Evolutionary conservation across 768 basidiomycete genomes (phyloP), one percentile per base, ranked within the genome.

Genomic region (Mycena venus): DNA sequence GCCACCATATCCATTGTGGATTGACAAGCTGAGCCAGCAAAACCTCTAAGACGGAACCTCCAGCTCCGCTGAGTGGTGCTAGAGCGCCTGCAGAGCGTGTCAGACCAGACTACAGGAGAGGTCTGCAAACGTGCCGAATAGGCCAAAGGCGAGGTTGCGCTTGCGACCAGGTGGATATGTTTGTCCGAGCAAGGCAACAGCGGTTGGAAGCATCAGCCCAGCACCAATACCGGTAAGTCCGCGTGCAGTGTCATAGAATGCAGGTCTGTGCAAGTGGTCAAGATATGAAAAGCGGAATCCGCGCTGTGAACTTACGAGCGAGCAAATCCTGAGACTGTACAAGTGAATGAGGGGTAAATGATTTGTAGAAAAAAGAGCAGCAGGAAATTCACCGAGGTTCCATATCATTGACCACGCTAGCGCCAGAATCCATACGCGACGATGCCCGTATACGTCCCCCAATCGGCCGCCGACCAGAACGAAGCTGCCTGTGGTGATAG

Each of bases 1-100:
- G 56, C 67, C 67, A 68, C 66, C 66, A 68, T 19, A 68, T 68
- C 66, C 66, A 68, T 27, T 68, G 66, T 11, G 66, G 55, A 58
- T 58, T 68, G 0, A n/a, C n/a, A n/a, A n/a, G n/a, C n/a, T n/a
- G n/a, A n/a, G n/a, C n/a, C n/a, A 38, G 67, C n/a, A 68, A 4
- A 4, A 68, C 44, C 59, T 68, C 67, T 10, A 68, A 15, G 0
- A 68, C 56, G 2, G 56, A 59, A 12, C 67, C 67, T 25, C 55
- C 67, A 2, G 56, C 67, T 1, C 42, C 67, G 32, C 67, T 68
- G 42, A 68, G 59, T 34, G 67, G 67, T 12, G 67, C 56, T 15
- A 68, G 36, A 34, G 67, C 56, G 12, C 67, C 67, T 68, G 36
- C n/a, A n/a, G n/a, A n/a, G n/a, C n/a, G n/a, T n/a, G n/a, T n/a